A percentile compares a stretch with the other conserved stretches of the same genome.
These are phyloP conservation scores for Cicer pinnatifidum DNA, from an alignment of 306 rosid species.

Conservation along the genomic window DNA sequence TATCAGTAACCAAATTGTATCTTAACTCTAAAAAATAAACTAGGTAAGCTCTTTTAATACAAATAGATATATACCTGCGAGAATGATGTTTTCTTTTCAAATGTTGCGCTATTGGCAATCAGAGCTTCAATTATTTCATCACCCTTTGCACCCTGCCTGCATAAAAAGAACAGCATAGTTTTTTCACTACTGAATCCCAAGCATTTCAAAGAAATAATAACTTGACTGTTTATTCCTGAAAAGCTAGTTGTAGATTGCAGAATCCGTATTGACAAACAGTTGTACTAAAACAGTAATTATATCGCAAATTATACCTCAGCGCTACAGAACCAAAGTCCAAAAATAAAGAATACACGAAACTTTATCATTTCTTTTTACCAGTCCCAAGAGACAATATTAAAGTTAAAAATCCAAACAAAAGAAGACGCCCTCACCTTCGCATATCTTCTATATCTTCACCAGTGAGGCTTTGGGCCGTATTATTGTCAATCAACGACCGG, in stretches of 20 bases:
- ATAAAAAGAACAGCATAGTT: slow-evolving; percentile 23
- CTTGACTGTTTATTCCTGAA: neutral
- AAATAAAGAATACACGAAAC: slow-evolving; percentile 12
- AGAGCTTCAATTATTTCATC: slow-evolving; percentile 92
- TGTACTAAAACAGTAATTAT: neutral
- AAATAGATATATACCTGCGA: slow-evolving; percentile 71
- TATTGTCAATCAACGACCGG: slow-evolving; percentile 74
- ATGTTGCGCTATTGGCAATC: slow-evolving; percentile 85
- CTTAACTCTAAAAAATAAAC: slow-evolving; percentile 39
- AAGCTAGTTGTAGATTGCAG: slow-evolving; percentile 10
- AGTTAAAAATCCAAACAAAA: slow-evolving; percentile 3
- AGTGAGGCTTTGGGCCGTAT: slow-evolving; percentile 82
- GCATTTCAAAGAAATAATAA: slow-evolving; percentile 15
- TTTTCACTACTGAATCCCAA: neutral
- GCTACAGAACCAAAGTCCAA: neutral
- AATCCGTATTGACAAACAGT: slow-evolving; percentile 11
- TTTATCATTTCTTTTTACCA: neutral
- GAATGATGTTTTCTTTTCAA: slow-evolving; percentile 86
- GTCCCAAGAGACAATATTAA: neutral
- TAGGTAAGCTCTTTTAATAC: neutral
- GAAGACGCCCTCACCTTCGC: slow-evolving; percentile 62
- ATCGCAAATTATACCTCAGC: neutral
- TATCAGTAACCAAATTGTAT: slow-evolving; percentile 3
- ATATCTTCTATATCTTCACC: slow-evolving; percentile 83
- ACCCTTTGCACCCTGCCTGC: slow-evolving; percentile 90